A percentile compares a stretch with the other conserved stretches of the same genome.
Evolutionary conservation across 192 early-diverging fungal genomes (phyloP).

Genomic region (Podochytrium sp.): DNA sequence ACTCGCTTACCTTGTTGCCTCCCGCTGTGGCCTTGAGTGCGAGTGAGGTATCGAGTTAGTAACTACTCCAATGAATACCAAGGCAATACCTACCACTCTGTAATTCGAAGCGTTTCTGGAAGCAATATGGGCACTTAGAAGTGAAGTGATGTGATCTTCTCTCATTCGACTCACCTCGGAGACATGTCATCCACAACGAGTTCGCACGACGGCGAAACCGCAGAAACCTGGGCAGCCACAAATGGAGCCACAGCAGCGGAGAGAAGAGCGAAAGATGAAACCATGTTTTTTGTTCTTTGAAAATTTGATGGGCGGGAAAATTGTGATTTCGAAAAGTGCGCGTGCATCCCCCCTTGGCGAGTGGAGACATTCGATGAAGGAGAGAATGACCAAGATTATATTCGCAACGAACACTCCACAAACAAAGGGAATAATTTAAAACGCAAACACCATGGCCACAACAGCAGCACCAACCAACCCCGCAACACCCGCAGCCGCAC

Average conservation of each 20-base stretch:
- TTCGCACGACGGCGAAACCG: background rate
- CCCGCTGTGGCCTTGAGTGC: background rate
- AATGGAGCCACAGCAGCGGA: background rate
- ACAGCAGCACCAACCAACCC: too few relatives aligned
- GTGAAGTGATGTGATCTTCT: too few relatives aligned
- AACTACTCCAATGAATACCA: background rate
- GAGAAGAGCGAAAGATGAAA: background rate
- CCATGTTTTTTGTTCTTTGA: too few relatives aligned
- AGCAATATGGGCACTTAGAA: background rate
- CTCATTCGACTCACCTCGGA: slow-evolving; percentile 1
- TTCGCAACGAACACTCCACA: too few relatives aligned
- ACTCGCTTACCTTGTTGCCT: background rate
- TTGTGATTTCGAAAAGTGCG: background rate
- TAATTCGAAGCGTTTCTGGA: background rate
- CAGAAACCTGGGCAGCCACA: background rate
- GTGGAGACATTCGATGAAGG: too few relatives aligned
- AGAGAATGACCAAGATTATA: too few relatives aligned
- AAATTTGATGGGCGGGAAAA: too few relatives aligned
- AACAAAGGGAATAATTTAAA: too few relatives aligned
- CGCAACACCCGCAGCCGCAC: too few relatives aligned
- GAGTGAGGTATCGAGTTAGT: background rate
- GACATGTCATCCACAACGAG: slow-evolving; percentile 13
- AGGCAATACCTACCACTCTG: background rate
- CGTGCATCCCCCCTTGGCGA: too few relatives aligned
- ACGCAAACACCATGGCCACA: too few relatives aligned